Evolutionary conservation across 495 filamentous ascomycete genomes (phyloP).

Genomic region (Viridothelium virens): DNA sequence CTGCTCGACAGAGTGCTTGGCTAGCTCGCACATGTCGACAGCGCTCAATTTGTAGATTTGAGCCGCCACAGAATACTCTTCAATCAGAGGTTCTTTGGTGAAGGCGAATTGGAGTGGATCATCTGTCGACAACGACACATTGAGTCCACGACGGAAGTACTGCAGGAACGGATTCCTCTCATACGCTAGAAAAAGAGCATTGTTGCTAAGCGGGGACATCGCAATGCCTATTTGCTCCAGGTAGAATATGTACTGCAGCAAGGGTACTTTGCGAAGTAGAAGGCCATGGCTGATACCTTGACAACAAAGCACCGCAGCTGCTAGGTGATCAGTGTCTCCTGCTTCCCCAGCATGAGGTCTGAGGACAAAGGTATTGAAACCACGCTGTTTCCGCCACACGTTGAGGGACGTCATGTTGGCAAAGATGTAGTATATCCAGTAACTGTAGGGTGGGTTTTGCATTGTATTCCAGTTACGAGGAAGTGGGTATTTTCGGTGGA

Average conservation of each 20-base stretch:
- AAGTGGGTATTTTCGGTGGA: slow-evolving; percentile 88
- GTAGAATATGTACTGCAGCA: slow-evolving; percentile 96
- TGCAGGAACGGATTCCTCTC: slow-evolving; percentile 92
- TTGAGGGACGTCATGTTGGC: slow-evolving; percentile 92
- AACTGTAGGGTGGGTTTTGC: slow-evolving; percentile 96
- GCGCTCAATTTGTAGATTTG: slow-evolving; percentile 97
- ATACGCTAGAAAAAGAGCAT: slow-evolving; percentile 92
- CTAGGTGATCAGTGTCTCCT: slow-evolving; percentile 91
- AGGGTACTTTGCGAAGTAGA: slow-evolving; percentile 82
- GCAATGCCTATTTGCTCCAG: slow-evolving; percentile 96
- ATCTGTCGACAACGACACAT: slow-evolving; percentile 93
- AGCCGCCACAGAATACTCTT: slow-evolving; percentile 94
- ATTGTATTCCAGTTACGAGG: slow-evolving; percentile 80
- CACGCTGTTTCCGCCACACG: slow-evolving; percentile 76
- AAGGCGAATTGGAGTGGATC: slow-evolving; percentile 97
- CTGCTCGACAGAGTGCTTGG: slow-evolving; percentile 88
- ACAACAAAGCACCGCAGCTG: slow-evolving; percentile 84
- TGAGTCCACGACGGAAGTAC: slow-evolving; percentile 90
- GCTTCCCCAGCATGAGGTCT: slow-evolving; percentile 95
- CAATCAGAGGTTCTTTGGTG: slow-evolving; percentile 95
- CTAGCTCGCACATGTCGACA: slow-evolving; percentile 97
- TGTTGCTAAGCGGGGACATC: slow-evolving; percentile 98
- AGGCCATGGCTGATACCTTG: slow-evolving; percentile 97
- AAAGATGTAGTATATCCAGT: slow-evolving; percentile 97
- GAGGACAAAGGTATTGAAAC: slow-evolving; percentile 92